Evolutionary conservation across 108 stramenopile genomes (phyloP).

Genomic region (Epipyxis sp.): DNA sequence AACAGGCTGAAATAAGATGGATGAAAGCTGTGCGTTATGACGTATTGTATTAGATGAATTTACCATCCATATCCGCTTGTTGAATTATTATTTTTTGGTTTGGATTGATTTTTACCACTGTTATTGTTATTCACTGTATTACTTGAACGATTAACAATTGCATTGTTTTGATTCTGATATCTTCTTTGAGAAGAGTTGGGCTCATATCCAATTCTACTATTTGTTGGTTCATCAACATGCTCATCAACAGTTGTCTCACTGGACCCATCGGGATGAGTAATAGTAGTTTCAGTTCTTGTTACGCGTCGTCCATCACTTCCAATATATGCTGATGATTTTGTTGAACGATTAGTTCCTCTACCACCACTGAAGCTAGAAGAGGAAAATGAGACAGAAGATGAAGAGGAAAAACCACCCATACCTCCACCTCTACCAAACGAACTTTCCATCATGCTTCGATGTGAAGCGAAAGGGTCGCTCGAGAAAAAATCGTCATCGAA

Average conservation of each 20-base stretch:
- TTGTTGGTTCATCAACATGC: background rate
- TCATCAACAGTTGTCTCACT: constrained; percentile 21
- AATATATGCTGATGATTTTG: background rate
- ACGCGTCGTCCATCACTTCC: background rate
- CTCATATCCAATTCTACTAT: too few relatives aligned
- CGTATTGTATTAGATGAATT: too few relatives aligned
- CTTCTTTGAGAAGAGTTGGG: too few relatives aligned
- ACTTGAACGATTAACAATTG: too few relatives aligned
- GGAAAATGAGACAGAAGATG: constrained; percentile 15
- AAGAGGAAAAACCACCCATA: background rate
- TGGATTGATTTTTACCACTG: too few relatives aligned
- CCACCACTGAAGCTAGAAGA: background rate
- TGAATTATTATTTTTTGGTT: too few relatives aligned
- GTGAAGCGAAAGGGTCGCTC: constrained; percentile 10
- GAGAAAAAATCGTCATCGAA: background rate
- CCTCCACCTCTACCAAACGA: background rate
- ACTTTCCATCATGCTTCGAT: background rate
- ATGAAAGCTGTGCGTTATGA: too few relatives aligned
- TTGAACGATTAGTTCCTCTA: background rate
- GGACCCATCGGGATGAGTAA: constrained; percentile 1
- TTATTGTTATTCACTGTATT: too few relatives aligned
- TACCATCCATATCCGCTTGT: too few relatives aligned
- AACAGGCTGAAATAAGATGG: too few relatives aligned
- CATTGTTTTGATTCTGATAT: too few relatives aligned
- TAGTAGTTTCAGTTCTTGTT: constrained; percentile 5